These are phyloP conservation scores for Cucurbita pepo DNA, from an alignment of 306 rosid genomes.

Conservation along the genomic window DNA sequence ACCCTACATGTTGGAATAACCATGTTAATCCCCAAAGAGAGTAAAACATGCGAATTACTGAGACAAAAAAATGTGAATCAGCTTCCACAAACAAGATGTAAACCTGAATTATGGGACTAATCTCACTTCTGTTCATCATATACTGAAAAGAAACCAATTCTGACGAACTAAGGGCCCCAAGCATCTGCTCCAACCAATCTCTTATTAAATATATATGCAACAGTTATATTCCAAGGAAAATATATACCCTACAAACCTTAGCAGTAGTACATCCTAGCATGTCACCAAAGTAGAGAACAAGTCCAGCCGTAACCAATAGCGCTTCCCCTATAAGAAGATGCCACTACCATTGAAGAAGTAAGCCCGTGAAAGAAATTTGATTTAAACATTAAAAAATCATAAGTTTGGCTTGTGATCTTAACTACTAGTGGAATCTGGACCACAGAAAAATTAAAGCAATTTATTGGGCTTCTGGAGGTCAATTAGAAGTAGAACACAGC, in stretches of 20 bases:
- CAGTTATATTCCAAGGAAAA: not conserved
- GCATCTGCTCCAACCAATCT: constrained; percentile 33
- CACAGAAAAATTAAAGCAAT: not conserved
- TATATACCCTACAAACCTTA: constrained; percentile 35
- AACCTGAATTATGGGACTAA: constrained; percentile 71
- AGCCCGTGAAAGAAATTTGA: not conserved
- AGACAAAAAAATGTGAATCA: constrained; percentile 11
- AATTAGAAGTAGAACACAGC: not conserved
- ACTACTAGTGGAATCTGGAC: not conserved
- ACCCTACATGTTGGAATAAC: constrained; percentile 49
- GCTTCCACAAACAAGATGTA: constrained; percentile 8
- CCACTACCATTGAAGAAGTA: constrained; percentile 4
- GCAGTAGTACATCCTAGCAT: constrained; percentile 49
- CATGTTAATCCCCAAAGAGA: constrained; percentile 9
- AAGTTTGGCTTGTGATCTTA: not conserved
- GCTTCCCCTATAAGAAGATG: constrained; percentile 52
- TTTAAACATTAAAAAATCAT: not conserved
- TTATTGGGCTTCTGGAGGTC: not conserved
- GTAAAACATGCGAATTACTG: constrained; percentile 4
- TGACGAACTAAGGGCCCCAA: constrained; percentile 28
- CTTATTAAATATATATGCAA: constrained; percentile 8
- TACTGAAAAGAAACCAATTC: constrained; percentile 27
- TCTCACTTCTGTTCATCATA: constrained; percentile 62
- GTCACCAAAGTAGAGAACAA: constrained; percentile 85
- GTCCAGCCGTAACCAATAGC: constrained; percentile 65